Base-by-base conservation (phyloP, 192 early-diverging fungal genomes). In the Rhizophagus clarus region DNA sequence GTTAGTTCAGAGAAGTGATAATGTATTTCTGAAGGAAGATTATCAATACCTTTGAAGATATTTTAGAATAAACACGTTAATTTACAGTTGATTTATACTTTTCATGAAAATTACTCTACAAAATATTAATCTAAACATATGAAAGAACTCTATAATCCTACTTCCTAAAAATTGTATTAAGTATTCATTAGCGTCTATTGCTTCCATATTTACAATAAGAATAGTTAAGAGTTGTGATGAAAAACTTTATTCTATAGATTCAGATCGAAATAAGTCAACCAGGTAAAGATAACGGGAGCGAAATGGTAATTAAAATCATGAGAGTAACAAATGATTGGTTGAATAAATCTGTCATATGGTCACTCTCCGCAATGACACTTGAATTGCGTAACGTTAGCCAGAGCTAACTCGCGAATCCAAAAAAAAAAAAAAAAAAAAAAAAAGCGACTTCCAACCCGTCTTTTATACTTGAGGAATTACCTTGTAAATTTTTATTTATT, bases 131-230 rank as follows among this genome's bases (percentile, higher is more conserved):
- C 12, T 12, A 42, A n/a, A 42, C 8, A 56, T 56, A 22, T 22
- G 17, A 56, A 56, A 56, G 51, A 70, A 42, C 11, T 7, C 8
- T 7, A 12, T 45, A 40, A 28, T 28, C 71, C 12, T 72, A 72
- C 71, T 72, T 72, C 71, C 74, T 34, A 76, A 26, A 22, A 37
- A 76, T 26, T 76, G 60, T n/a, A 76, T 76, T 32, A 76, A 63
- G 29, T 76, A 76, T 20, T 76, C 74, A 22, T 76, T 76, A n/a
- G 74, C 74, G 60, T 76, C 74, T 37, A 76, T 63, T 76, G 61
- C n/a, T 10, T 76, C 74, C 71, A 72, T 72, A 49, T 72, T 69
- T 15, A 66, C 29, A 66, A 66, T 28, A 66, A 29, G 1, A 56
- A 56, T 22, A 56, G 20, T 56, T 56, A 22, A 22, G 17, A 56